Conservation (phyloP, 2,329 filamentous ascomycete species). For the Leptographium galeiforme region DNA sequence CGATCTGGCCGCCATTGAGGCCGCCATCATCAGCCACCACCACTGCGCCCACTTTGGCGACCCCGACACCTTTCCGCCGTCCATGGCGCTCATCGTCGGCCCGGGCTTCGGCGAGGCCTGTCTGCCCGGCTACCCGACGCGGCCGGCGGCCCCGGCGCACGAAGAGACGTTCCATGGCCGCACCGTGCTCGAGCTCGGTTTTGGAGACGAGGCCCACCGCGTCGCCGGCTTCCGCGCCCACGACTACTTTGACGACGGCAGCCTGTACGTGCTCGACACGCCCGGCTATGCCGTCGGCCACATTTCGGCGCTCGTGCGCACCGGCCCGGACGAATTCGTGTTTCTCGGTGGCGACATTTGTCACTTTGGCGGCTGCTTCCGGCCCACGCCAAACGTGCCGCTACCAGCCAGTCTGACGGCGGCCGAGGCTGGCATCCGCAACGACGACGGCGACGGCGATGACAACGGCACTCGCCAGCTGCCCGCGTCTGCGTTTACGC, state of each 20-base stretch:
- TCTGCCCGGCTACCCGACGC: slow-evolving; percentile 12
- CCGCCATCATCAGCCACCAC: slow-evolving; percentile 13
- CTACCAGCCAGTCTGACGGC: neutral
- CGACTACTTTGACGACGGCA: slow-evolving; percentile 17
- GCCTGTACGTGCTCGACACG: slow-evolving; percentile 15
- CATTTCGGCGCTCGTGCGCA: slow-evolving; percentile 26
- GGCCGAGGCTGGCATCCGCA: neutral
- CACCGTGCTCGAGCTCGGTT: slow-evolving; percentile 12
- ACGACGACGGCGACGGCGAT: neutral
- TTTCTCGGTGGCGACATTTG: slow-evolving; percentile 23
- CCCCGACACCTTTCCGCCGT: slow-evolving; percentile 10
- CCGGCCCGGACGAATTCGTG: slow-evolving; percentile 18
- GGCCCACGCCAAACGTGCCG: slow-evolving; percentile 10
- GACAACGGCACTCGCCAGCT: neutral
- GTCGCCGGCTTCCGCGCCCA: slow-evolving; percentile 11
- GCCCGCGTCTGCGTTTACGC: too few species aligned
- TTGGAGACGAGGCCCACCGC: slow-evolving; percentile 6
- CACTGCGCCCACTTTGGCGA: slow-evolving; percentile 15
- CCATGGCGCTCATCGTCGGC: slow-evolving; percentile 13
- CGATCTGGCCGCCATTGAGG: slow-evolving; percentile 9
- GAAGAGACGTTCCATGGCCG: slow-evolving; percentile 8
- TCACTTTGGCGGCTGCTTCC: slow-evolving; percentile 18
- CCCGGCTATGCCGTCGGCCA: slow-evolving; percentile 19
- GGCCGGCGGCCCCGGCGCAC: slow-evolving; percentile 8
- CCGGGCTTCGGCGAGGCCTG: slow-evolving; percentile 12